Percentiles rank a stretch among this genome's conserved stretches.
phyloP scores from a whole-genome alignment of 495 filamentous ascomycete genomes.

The Elasticomyces elasticus region DNA sequence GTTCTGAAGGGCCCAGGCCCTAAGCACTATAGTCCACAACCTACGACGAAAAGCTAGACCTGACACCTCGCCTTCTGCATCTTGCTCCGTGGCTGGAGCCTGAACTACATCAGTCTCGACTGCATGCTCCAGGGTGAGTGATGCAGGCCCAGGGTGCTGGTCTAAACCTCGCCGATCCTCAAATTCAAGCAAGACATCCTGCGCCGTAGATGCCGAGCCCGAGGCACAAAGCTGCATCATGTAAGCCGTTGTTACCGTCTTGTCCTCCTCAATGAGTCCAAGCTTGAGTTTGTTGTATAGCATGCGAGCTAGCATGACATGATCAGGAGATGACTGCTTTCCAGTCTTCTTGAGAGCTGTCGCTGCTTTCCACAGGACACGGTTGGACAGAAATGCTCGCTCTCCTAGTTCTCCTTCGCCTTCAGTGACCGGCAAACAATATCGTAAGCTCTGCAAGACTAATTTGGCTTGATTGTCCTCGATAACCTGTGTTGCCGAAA shows the following conservation, averaged over 20 bases:
- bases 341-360: background rate
- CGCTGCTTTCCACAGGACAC: background rate
- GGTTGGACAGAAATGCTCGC: background rate
- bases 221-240: background rate
- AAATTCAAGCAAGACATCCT: background rate
- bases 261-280: background rate
- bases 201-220: background rate
- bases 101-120: background rate
- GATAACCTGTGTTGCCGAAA: conserved; percentile 43
- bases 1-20: background rate
- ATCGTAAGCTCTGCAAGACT: conserved; percentile 45
- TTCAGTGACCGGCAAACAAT: conserved; percentile 25
- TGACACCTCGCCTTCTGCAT: no score
- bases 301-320: background rate
- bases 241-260: background rate
- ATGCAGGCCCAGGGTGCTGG: background rate
- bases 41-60: background rate
- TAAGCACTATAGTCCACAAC: background rate
- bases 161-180: background rate
- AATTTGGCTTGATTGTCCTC: conserved; percentile 57
- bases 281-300: background rate
- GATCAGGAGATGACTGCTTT: background rate
- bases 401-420: background rate
- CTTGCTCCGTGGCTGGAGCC: background rate
- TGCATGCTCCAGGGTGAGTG: background rate